Percentiles rank a stretch among this genome's conserved stretches.
Evolutionary conservation across 163 green algal species (phyloP).

Genomic region (Coccomyxa subellipsoidea): DNA sequence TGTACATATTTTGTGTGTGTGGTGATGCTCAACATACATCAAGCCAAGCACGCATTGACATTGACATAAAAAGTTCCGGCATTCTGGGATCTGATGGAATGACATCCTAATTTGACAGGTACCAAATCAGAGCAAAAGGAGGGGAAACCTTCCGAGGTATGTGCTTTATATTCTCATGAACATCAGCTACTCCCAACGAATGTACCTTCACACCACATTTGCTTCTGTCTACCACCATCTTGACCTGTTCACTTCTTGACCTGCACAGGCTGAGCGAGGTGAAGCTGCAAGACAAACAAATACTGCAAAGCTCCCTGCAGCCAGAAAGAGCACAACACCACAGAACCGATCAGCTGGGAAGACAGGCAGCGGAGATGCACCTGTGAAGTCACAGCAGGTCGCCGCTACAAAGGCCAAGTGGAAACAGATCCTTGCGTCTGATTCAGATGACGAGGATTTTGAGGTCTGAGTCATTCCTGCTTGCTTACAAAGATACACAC

Average conservation of each 20-base stretch:
- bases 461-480: background rate
- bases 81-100: no score
- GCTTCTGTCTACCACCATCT: background rate
- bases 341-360: slow-evolving; percentile 13
- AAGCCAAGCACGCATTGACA: background rate
- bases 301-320: background rate
- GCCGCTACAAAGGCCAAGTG: slow-evolving; percentile 13
- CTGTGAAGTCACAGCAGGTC: background rate
- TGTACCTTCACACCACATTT: no score
- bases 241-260: background rate
- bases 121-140: background rate
- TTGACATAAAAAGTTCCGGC: background rate
- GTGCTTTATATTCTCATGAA: background rate
- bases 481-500: no score
- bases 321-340: slow-evolving; percentile 3
- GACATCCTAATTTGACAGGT: no score
- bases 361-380: background rate
- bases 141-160: background rate
- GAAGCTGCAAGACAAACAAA: background rate
- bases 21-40: background rate
- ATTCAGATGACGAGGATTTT: slow-evolving; percentile 29
- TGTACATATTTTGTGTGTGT: background rate
- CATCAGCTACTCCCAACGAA: no score
- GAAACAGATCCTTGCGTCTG: slow-evolving; percentile 20
- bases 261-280: background rate